Base-by-base conservation (phyloP, 208 protist genomes). In the Endotrypanum monterogeii region DNA sequence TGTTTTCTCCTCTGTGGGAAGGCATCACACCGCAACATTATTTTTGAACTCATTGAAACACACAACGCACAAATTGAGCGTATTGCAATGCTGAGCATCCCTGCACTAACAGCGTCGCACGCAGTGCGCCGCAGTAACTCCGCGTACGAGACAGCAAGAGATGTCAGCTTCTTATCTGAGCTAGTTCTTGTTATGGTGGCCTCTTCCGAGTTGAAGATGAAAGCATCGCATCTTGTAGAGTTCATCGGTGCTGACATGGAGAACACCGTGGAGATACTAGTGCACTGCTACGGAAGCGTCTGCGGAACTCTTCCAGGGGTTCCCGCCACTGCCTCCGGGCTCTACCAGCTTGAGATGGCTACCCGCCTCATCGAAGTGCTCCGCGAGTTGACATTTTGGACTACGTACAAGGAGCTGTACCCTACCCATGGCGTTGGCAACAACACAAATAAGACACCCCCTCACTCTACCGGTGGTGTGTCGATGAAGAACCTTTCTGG, bases 301-400 rank as follows among this genome's bases (percentile, higher is more conserved):
- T 71, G 71, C 41, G 76, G 76, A 1, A 57, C 66, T 30, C 35
- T 73, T 28, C 71, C 46, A 55, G 76, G 71, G 20, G 71, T 73
- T 4, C 30, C 71, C 35, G 50, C 76, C 37, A 67, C 77, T 20
- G 55, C 50, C 25, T 46, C 70, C 28, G 76, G 70, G 20, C 16
- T 52, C 30, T 39, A 70, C 37, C 81, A 82, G 52, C 23, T 46
- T 16, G 41, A 60, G 32, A 66, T 83, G 11, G 61, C 67, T 9
- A 58, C 73, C 48, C 71, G 69, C 46, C 28, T 80, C 11, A 66
- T 88, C 57, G 60, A 79, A 20, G 28, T 85, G 16, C 25, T 88
- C 23, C 77, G 79, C 20, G 77, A 83, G 52, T 58, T 88, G 25
- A 82, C 72, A 1, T 85, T 83, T 52, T 88, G 84, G 84, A 80